phyloP scores from a whole-genome alignment of 2,329 filamentous ascomycete species.

The Colletotrichum sp. region DNA sequence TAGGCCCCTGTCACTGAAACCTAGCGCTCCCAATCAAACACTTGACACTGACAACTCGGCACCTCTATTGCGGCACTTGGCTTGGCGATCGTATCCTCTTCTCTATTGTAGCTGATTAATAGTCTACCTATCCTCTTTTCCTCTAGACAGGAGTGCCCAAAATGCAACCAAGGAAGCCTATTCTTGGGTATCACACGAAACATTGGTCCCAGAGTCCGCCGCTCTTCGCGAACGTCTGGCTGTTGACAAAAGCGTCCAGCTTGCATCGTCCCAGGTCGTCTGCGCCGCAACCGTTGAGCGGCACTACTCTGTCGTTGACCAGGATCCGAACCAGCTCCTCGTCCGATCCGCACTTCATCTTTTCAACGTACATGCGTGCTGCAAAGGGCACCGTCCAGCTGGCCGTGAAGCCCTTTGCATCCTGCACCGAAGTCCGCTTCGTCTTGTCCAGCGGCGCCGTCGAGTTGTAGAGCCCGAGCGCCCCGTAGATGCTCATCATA shows the following conservation, averaged over 20 bases:
- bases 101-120: not conserved
- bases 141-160: not conserved
- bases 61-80: not conserved
- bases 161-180: not conserved
- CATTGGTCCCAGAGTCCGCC: constrained; percentile 80
- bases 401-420: constrained; percentile 73
- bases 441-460: constrained; percentile 60
- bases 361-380: constrained; percentile 84
- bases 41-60: constrained; percentile 6
- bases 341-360: constrained; percentile 68
- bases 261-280: constrained; percentile 76
- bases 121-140: not conserved
- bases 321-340: constrained; percentile 79
- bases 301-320: constrained; percentile 83
- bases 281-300: constrained; percentile 71
- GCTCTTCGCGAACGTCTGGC: constrained; percentile 72
- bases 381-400: constrained; percentile 85
- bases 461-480: constrained; percentile 78
- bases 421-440: constrained; percentile 46
- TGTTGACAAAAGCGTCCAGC: constrained; percentile 73
- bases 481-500: constrained; percentile 78
- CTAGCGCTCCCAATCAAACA: not conserved
- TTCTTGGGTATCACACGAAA: constrained; percentile 36
- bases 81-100: not conserved
- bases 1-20: constrained; percentile 11